A percentile compares a stretch with the other conserved stretches of the same genome.
Conservation (phyloP, 1,284 basidiomycete genomes). For the Ganoderma meredithae region DNA sequence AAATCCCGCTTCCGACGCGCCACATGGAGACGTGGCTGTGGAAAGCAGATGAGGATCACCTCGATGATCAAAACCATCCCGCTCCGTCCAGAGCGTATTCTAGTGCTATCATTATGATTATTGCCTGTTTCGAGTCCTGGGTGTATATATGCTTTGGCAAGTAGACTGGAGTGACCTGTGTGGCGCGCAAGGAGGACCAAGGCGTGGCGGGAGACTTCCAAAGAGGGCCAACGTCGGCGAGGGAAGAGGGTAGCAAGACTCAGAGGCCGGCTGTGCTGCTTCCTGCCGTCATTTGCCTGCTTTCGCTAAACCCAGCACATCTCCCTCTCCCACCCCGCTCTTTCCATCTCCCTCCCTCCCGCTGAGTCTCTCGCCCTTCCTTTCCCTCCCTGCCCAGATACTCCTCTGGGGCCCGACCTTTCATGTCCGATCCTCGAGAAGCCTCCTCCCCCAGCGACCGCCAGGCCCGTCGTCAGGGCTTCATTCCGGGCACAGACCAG, state of each 20-base stretch:
- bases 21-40: constrained; percentile 12
- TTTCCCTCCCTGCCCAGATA: background rate
- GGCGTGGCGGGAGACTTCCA: background rate
- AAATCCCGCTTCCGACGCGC: constrained; percentile 7
- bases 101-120: constrained; percentile 26
- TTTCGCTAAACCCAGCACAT: constrained; percentile 4
- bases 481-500: constrained; percentile 28
- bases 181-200: background rate
- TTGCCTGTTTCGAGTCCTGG: constrained; percentile 18
- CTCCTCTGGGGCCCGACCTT: background rate
- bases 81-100: background rate
- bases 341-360: constrained; percentile 8
- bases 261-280: background rate
- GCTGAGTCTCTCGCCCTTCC: background rate
- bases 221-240: background rate
- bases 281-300: constrained; percentile 9
- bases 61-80: background rate
- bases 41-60: constrained; percentile 15
- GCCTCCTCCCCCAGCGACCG: constrained; percentile 26
- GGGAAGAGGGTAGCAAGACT: background rate
- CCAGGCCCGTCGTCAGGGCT: constrained; percentile 32
- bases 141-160: constrained; percentile 10
- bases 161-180: background rate
- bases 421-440: constrained; percentile 33
- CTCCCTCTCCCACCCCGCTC: background rate